Base-by-base conservation (phyloP, 805 yeast species). In the Scheffersomyces coipomensis region DNA sequence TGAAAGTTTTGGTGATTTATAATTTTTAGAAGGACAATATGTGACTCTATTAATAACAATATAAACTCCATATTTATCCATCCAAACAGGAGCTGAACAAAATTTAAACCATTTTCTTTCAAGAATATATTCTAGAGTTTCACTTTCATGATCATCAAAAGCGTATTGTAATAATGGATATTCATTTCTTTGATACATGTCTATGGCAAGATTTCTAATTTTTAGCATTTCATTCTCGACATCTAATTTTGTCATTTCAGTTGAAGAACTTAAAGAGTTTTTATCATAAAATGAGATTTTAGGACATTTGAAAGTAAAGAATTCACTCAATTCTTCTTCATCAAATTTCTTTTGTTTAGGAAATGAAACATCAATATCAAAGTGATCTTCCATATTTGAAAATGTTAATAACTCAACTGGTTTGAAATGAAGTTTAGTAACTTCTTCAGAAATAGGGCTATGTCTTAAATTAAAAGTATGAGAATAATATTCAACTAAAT, bases 31-130 rank as follows among this genome's bases (percentile, higher is more conserved):
- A 4, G 56, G 53, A 5, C 56, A 43, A 40, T 47, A 62, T 4
- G 56, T 46, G 11, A 62, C 38, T 38, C 68, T 42, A 21, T 62
- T 56, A 4, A 60, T 53, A 56, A 55, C 50, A 19, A 52, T 53
- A 40, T 60, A 62, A 4, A 61, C 54, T 5, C 60, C 54, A 29
- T 54, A 60, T 15, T 58, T 53, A 34, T 53, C 47, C 19, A 62
- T 43, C 58, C 58, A 62, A 2, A 57, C 62, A 2, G 62, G 34
- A 37, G 46, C 38, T 4, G 45, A 49, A 23, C 45, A 41, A 24
- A 47, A 47, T 22, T 45, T 45, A 13, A 13, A 34, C 52, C 52
- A 47, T 27, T 47, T 46, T 4, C 27, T 24, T 3, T 29, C 25
- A 5, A 48, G 26, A 17, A 48, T 46, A 8, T 29, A n/a, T 24